A percentile compares a stretch with the other conserved stretches of the same genome.
Conservation (phyloP, 2,329 filamentous ascomycete genomes). For the Leptosphaerulina australis region DNA sequence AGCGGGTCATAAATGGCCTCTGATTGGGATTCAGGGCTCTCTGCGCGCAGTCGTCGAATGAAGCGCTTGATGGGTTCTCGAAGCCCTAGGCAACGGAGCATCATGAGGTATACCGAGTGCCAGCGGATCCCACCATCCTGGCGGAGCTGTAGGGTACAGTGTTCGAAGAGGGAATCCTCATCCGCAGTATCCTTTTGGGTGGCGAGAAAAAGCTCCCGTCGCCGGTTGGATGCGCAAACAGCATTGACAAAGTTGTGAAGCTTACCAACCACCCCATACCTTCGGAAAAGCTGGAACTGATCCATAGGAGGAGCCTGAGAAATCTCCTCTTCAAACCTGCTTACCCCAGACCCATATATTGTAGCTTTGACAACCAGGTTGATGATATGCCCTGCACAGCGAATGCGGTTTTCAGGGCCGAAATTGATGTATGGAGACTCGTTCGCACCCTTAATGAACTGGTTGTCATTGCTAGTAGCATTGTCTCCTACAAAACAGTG, state of each 20-base stretch:
- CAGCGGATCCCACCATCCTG: slow-evolving; percentile 14
- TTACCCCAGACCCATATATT: background rate
- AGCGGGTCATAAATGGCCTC: slow-evolving; percentile 1
- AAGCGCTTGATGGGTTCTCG: slow-evolving; percentile 7
- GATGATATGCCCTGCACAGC: slow-evolving; percentile 1
- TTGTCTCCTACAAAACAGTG: slow-evolving; percentile 6
- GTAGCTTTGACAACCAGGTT: background rate
- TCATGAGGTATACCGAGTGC: no score
- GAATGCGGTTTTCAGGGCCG: background rate
- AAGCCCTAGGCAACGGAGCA: slow-evolving; percentile 14
- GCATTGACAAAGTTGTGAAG: slow-evolving; percentile 1
- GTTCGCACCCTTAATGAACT: slow-evolving; percentile 8
- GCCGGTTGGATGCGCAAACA: background rate
- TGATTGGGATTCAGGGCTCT: background rate
- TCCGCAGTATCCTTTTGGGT: background rate
- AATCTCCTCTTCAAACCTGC: background rate
- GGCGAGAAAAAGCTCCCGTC: background rate
- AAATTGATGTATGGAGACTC: background rate
- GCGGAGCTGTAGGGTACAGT: background rate
- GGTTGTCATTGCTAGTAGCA: slow-evolving; percentile 1
- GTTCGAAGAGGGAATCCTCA: background rate
- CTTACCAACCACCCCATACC: background rate
- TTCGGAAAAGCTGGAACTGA: background rate
- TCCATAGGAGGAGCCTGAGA: background rate
- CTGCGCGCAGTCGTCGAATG: background rate